These are phyloP conservation scores for Venturia pyrina DNA, from an alignment of 2,329 filamentous ascomycete species.

Conservation along the genomic window DNA sequence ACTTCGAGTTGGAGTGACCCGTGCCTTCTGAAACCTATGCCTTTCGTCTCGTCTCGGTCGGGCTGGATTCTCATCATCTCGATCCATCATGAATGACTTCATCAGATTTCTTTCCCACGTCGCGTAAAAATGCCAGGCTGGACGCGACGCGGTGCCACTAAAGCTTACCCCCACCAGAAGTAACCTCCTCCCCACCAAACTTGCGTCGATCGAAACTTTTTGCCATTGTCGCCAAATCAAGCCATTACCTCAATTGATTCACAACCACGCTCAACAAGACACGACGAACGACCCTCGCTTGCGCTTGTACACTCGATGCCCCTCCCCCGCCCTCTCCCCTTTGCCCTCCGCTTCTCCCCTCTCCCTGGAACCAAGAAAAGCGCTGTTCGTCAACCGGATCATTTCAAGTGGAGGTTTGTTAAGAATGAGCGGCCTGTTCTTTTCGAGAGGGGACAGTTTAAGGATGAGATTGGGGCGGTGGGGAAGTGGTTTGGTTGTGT, in stretches of 20 bases:
- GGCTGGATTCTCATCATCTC: not conserved
- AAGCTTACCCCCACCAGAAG: not conserved
- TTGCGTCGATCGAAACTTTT: not conserved
- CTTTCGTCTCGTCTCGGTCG: not conserved
- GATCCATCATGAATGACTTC: too few species aligned
- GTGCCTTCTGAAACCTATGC: not conserved
- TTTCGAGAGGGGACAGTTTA: not conserved
- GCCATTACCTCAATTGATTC: not conserved
- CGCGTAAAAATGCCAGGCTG: not conserved
- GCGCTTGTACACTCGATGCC: not conserved
- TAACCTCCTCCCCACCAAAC: not conserved
- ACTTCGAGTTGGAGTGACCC: not conserved
- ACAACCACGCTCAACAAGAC: not conserved
- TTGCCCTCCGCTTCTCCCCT: not conserved
- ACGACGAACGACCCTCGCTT: not conserved
- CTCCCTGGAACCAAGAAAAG: not conserved
- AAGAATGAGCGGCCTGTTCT: not conserved
- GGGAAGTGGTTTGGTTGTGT: not conserved
- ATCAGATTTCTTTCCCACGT: not conserved
- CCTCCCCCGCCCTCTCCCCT: not conserved
- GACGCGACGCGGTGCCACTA: not conserved
- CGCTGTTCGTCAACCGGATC: not conserved
- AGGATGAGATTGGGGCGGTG: not conserved
- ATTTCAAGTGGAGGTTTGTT: constrained; percentile 1
- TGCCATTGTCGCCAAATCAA: not conserved